Evolutionary conservation across 2,329 filamentous ascomycete genomes (phyloP).

Genomic region (Ascocoryne sarcoides): DNA sequence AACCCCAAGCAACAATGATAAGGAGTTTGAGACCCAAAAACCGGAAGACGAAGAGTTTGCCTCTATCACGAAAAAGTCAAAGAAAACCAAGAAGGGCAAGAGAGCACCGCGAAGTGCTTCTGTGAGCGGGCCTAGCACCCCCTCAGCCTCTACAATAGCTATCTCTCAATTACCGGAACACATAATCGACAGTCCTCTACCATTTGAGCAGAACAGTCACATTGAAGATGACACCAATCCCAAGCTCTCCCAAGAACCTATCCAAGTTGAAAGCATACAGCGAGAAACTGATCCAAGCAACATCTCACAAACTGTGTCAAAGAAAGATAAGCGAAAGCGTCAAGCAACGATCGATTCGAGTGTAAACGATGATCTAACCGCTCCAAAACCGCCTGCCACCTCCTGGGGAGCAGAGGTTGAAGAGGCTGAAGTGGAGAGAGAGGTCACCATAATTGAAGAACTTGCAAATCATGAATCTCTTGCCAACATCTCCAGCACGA

Average conservation of each 20-base stretch:
- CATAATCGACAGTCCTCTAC: conserved; percentile 6
- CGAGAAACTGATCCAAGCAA: not conserved
- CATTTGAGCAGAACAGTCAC: conserved; percentile 1
- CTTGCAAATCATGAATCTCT: conserved; percentile 25
- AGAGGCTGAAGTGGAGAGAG: conserved; percentile 22
- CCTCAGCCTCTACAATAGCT: not conserved
- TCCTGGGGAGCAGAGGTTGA: conserved; percentile 27
- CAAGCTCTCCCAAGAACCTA: too few species aligned
- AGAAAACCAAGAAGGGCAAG: conserved; percentile 21
- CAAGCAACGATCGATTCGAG: conserved; percentile 17
- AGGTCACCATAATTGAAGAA: conserved; percentile 22
- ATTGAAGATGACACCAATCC: not conserved
- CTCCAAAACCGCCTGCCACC: conserved; percentile 11
- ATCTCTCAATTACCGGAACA: conserved; percentile 2
- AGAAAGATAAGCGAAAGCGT: conserved; percentile 27
- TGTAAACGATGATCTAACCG: conserved; percentile 6
- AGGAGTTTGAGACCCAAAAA: conserved; percentile 7
- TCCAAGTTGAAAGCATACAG: too few species aligned
- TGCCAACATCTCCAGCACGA: conserved; percentile 24
- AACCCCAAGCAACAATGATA: not conserved
- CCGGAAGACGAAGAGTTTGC: conserved; percentile 7
- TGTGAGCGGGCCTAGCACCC: conserved; percentile 8
- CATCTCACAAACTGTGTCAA: conserved; percentile 17
- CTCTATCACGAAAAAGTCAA: conserved; percentile 15
- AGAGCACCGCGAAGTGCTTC: conserved; percentile 9